Evolutionary conservation across 2,329 filamentous ascomycete species (phyloP).

Genomic region (Allantophomopsis lycopodina): DNA sequence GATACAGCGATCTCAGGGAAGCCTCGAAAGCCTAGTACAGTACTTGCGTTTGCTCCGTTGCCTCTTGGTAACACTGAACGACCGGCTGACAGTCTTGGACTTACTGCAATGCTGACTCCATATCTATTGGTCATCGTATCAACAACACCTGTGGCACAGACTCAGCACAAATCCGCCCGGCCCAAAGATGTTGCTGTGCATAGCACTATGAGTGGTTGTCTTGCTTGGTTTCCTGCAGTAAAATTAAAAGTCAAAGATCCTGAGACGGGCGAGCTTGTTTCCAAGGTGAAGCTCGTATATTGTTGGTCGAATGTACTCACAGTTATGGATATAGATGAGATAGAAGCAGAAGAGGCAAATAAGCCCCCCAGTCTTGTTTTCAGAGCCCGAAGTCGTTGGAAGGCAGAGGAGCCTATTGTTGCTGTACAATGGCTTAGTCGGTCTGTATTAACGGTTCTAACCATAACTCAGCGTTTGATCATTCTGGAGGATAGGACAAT

Average conservation of each 20-base stretch:
- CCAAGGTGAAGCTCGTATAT: conserved; percentile 82
- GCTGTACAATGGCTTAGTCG: conserved; percentile 94
- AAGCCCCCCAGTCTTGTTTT: conserved; percentile 72
- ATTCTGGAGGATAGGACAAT: conserved; percentile 83
- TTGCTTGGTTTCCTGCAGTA: conserved; percentile 96
- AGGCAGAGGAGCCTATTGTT: conserved; percentile 87
- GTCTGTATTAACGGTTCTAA: conserved; percentile 82
- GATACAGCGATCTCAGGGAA: conserved; percentile 45
- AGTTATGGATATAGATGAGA: conserved; percentile 74
- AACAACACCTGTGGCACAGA: conserved; percentile 89
- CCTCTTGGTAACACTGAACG: conserved; percentile 92
- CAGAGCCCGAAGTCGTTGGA: conserved; percentile 74
- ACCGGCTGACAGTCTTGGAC: conserved; percentile 70
- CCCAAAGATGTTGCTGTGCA: conserved; percentile 87
- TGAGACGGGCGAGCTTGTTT: conserved; percentile 52
- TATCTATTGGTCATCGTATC: conserved; percentile 95
- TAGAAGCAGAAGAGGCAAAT: conserved; percentile 53
- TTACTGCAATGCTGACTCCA: conserved; percentile 91
- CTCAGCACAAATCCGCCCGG: conserved; percentile 83
- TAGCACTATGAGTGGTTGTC: conserved; percentile 80
- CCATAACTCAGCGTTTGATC: conserved; percentile 84
- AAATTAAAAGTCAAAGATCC: conserved; percentile 68
- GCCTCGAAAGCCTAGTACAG: conserved; percentile 78
- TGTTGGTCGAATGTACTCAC: conserved; percentile 99
- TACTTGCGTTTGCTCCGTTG: conserved; percentile 79